Conservation (phyloP, 2,329 filamentous ascomycete genomes). For the Emmonsiellopsis sp. region DNA sequence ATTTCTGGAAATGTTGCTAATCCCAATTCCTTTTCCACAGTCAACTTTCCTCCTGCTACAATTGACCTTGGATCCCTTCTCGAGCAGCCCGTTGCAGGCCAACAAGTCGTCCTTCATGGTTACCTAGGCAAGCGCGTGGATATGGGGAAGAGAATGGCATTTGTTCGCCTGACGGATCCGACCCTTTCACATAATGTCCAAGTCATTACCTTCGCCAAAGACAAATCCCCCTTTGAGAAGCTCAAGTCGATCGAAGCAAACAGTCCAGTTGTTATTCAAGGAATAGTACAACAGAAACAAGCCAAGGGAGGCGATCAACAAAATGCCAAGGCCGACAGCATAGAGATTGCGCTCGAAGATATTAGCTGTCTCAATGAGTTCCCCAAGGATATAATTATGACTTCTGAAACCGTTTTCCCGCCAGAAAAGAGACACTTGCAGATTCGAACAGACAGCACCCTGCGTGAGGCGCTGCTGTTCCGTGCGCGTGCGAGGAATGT, state of each 20-base stretch:
- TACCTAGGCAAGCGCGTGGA: conserved; percentile 63
- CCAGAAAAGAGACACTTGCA: conserved; percentile 73
- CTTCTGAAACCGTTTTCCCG: conserved; percentile 63
- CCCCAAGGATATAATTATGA: conserved; percentile 66
- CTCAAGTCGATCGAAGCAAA: conserved; percentile 39
- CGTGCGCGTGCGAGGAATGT: conserved; percentile 53
- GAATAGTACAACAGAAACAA: conserved; percentile 37
- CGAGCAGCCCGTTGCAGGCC: conserved; percentile 20
- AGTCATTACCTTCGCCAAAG: conserved; percentile 37
- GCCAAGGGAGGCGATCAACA: conserved; percentile 22
- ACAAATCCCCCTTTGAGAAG: conserved; percentile 25
- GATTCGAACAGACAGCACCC: conserved; percentile 60
- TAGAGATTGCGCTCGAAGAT: conserved; percentile 54
- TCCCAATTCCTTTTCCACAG: conserved; percentile 20
- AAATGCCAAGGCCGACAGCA: conserved; percentile 25
- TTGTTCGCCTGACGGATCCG: conserved; percentile 50
- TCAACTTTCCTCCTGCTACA: conserved; percentile 39
- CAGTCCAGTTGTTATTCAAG: conserved; percentile 47
- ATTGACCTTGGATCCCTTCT: conserved; percentile 31
- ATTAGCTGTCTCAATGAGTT: conserved; percentile 65
- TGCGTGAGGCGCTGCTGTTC: conserved; percentile 61
- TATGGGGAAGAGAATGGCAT: conserved; percentile 60
- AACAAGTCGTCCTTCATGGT: conserved; percentile 53
- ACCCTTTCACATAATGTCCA: conserved; percentile 40
- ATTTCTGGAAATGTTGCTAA: background rate